These are phyloP conservation scores for Amanita thiersii DNA, from an alignment of 768 basidiomycete genomes.

Conservation along the genomic window DNA sequence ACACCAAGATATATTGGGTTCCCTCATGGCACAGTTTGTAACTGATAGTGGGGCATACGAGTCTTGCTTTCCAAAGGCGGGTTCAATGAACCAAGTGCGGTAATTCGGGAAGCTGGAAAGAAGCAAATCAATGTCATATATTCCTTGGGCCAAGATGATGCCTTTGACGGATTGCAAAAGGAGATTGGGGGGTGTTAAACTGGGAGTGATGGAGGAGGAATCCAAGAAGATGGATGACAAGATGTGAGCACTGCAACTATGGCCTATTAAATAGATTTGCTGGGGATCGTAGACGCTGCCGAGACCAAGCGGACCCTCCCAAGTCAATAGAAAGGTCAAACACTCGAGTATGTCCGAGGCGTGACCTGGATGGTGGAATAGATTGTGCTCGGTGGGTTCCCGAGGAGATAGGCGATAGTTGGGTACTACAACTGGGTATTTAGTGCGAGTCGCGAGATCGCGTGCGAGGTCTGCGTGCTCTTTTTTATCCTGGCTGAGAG, in stretches of 20 bases:
- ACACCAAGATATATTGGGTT: conserved; percentile 46
- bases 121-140: conserved; percentile 66
- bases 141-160: conserved; percentile 65
- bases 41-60: conserved; percentile 45
- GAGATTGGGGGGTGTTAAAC: conserved; percentile 33
- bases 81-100: conserved; percentile 58
- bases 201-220: conserved; percentile 30
- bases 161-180: conserved; percentile 41
- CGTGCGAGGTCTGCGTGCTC: conserved; percentile 49
- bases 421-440: conserved; percentile 56
- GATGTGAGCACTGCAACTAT: conserved; percentile 83
- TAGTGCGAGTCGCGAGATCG: conserved; percentile 39
- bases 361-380: conserved; percentile 63
- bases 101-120: conserved; percentile 61
- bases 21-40: conserved; percentile 29
- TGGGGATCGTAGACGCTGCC: conserved; percentile 27
- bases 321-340: conserved; percentile 47
- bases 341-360: conserved; percentile 56
- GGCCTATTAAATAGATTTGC: conserved; percentile 56
- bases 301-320: conserved; percentile 27
- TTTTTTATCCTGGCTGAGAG: conserved; percentile 61
- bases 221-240: conserved; percentile 61
- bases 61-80: conserved; percentile 44
- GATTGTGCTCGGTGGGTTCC: conserved; percentile 23
- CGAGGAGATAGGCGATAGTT: conserved; percentile 69